Base-by-base conservation (phyloP, 139 green algal genomes). In the Deuterostichococcus epilithicus region DNA sequence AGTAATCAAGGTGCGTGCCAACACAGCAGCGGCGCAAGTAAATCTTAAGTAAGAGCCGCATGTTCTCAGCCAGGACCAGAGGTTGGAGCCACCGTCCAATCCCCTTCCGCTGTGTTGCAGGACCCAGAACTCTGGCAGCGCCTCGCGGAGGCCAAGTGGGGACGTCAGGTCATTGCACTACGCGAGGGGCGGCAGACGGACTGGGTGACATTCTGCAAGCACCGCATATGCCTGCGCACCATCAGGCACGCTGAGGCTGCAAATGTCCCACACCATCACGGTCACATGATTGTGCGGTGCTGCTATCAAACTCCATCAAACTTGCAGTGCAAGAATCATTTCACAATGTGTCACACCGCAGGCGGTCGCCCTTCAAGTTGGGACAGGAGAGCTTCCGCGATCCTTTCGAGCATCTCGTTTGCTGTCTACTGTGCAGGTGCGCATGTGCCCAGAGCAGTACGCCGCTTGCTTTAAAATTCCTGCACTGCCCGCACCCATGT, bases 391-490 rank as follows among this genome's bases (percentile, higher is more conserved):
- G 4, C 20, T 84, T 72, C 38, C 34, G 25, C 1, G 84, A 89
- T 30, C 81, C 86, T n/a, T 89, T 82, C 82, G 74, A 83, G 60
- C 84, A 85, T 68, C 72, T 86, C 30, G 78, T 70, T 0, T 80
- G 68, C 33, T 84, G 77, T 42, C 33, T 90, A 35, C 75, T 89
- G 26, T 91, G 86, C 81, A 80, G 74, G 78, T 78, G 2, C 3
- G 65, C 52, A 63, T 26, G 10, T 20, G 5, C 5, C 23, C n/a
- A 25, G 5, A 10, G 1, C 6, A 32, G 3, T 30, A 25, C 26
- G 32, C 23, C 1, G 59, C 5, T 1, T 18, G 28, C 18, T 44
- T 34, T 44, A 39, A 33, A 23, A 52, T 23, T 8, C 42, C 8
- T 52, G 8, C 10, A 52, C 10, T 13, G 42, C 42, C 42, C 42